Evolutionary conservation across 2,329 filamentous ascomycete genomes (phyloP), one percentile per base, ranked within the genome.

Genomic region (Ophiosphaerella narmari): DNA sequence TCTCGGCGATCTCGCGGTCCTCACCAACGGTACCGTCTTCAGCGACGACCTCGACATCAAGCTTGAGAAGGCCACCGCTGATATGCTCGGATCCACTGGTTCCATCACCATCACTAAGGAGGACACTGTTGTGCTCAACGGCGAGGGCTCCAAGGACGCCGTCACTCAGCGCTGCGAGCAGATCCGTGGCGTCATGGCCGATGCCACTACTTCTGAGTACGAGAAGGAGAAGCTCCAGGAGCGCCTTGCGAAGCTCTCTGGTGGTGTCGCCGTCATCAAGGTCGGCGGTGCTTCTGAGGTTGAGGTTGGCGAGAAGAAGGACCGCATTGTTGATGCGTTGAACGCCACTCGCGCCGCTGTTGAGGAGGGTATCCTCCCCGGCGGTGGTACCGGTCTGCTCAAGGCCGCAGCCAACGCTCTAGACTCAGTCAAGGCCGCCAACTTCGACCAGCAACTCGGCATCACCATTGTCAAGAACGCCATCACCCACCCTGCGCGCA

Each of bases 171-270:
- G 94, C 75, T 97, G 94, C 80, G 94, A 99, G 81, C 94, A 99
- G 83, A 99, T 99, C 78, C 92, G 94, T 66, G 92, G 93, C 65
- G 91, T 97, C 78, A 96, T 97, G 82, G 84, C 82, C 57, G 94
- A 99, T 80, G 89, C 93, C 62, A 87, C 85, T 67, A 99, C 94
- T 60, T 97, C 92, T 41, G 94, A 99, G 73, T 99, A 99, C 80
- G 94, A 99, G 86, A 97, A 97, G 86, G 94, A 99, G 89, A 99
- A 99, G 87, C 90, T 99, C 62, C 94, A 97, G 82, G 94, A 99
- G 84, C 94, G 94, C 80, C 90, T 99, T 55, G 94, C 94, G 67
- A 99, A 99, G 87, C 90, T 99, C 64, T 97, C 94, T 63, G 94
- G 94, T 60, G 94, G 94, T 84, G 94, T 99, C 68, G 94, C 94